Percentiles rank a stretch among this genome's conserved stretches.
These are phyloP conservation scores for Microcos paniculata DNA, from an alignment of 345 rosid species.

Conservation along the genomic window DNA sequence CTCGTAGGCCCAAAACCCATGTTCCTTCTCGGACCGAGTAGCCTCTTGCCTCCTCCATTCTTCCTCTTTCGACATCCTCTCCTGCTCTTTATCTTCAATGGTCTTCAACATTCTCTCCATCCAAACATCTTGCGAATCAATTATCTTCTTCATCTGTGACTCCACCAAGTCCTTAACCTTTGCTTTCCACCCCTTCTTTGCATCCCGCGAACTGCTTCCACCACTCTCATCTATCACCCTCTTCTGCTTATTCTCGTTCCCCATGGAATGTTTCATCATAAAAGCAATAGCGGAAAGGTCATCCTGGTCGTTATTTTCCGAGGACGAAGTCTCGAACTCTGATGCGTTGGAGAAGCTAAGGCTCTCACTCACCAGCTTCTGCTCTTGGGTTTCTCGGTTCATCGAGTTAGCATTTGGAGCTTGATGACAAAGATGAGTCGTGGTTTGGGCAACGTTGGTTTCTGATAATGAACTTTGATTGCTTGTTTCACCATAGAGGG, in stretches of 20 bases:
- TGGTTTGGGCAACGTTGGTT: conserved; percentile 20
- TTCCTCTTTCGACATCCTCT: conserved; percentile 42
- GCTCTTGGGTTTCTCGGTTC: conserved; percentile 25
- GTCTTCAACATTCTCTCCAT: conserved; percentile 59
- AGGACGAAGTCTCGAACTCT: conserved; percentile 51
- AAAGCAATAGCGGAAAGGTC: conserved; percentile 53
- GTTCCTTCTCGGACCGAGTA: conserved; percentile 42
- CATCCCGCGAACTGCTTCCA: conserved; percentile 16
- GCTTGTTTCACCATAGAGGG: conserved; percentile 44
- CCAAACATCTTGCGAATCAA: conserved; percentile 57
- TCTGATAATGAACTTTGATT: conserved; percentile 21
- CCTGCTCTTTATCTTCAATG: conserved; percentile 50
- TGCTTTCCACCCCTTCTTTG: conserved; percentile 33
- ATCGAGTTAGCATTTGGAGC: background rate
- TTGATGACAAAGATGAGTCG: conserved; percentile 19
- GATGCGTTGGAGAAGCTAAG: conserved; percentile 47
- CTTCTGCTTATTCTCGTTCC: conserved; percentile 33
- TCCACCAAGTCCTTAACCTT: conserved; percentile 51
- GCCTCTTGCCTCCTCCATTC: conserved; percentile 53
- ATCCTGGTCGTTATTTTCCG: conserved; percentile 34
- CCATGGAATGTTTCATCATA: conserved; percentile 36
- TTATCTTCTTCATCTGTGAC: conserved; percentile 39
- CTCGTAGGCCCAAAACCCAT: conserved; percentile 51
- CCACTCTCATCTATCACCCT: conserved; percentile 14
- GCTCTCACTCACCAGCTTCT: conserved; percentile 30